Base-by-base conservation (phyloP, 1,139 yeast genomes). In the Pichia norvegensis region DNA sequence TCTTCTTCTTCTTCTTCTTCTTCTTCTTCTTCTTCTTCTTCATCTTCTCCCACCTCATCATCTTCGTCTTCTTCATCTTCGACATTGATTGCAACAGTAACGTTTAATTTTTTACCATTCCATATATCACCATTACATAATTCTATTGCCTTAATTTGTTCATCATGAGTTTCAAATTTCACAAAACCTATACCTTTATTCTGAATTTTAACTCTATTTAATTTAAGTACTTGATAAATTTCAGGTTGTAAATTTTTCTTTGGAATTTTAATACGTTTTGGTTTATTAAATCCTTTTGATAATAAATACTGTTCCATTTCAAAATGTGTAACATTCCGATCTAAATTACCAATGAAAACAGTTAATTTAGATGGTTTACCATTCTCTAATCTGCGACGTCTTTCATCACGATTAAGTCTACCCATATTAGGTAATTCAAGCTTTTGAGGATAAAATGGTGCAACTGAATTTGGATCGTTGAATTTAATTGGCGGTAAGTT, bases 161-260 rank as follows among this genome's bases (percentile, higher is more conserved):
- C 59, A 51, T 72, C 76, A 52, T 73, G 74, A 54, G 62, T 61
- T 36, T 68, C 59, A 55, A 79, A 76, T 56, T 72, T 76, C 48
- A 78, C 76, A 63, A 79, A 79, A 3, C 83, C 85, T 63, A 76
- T 76, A 41, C 85, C 85, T 62, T 75, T 77, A 62, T 78, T 78
- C 62, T 67, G 74, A 54, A 73, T 69, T 41, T 62, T 66, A 46
- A 65, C 55, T 33, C 66, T 59, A 52, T 67, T 69, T 29, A 65
- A 69, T 52, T 63, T 67, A 54, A 71, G 64, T 54, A 66, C 67
- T 54, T 64, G 63, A 52, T 71, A 65, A 29, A 73, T 54, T 45
- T 63, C 64, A 45, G 55, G 60, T 23, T 78, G 74, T 17, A 75
- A 65, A 48, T 64, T 69, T 56, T 72, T 70, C 42, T 70, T 63